phyloP scores from a whole-genome alignment of 208 protist species.

The Leishmania arabica region DNA sequence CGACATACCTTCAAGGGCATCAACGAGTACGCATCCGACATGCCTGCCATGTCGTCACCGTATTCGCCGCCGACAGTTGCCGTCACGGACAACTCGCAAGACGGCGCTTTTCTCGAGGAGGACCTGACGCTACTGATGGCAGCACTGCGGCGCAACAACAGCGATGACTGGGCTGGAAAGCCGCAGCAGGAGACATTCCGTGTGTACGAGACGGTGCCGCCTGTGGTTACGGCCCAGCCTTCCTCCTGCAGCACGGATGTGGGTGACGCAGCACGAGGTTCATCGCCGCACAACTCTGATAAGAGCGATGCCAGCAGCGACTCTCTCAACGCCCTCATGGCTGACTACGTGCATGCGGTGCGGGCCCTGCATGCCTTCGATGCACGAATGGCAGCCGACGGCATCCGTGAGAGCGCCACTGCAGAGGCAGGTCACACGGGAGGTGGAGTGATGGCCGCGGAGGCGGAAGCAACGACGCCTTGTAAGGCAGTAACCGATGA shows the following conservation, averaged over 20 bases:
- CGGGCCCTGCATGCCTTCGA: constrained; percentile 15
- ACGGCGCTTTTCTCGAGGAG: constrained; percentile 9
- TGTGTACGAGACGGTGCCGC: constrained; percentile 13
- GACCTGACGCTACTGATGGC: constrained; percentile 25
- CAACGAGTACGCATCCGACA: not conserved
- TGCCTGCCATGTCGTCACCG: not conserved
- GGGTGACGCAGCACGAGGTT: not conserved
- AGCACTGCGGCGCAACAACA: constrained; percentile 34
- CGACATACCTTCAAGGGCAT: not conserved
- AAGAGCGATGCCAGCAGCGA: not conserved
- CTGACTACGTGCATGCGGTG: constrained; percentile 38
- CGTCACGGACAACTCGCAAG: not conserved
- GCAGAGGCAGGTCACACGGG: not conserved
- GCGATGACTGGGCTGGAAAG: constrained; percentile 47
- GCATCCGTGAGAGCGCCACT: not conserved
- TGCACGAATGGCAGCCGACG: not conserved
- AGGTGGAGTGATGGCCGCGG: not conserved
- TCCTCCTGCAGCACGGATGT: not conserved
- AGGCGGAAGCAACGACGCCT: not conserved
- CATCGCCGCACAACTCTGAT: not conserved
- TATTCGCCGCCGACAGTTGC: not conserved
- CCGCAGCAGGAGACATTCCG: constrained; percentile 29
- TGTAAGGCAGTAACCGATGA: not conserved
- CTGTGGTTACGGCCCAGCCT: not conserved
- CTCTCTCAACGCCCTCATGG: constrained; percentile 45